Evolutionary conservation across 768 basidiomycete species (phyloP), one percentile per base, ranked within the genome.

Genomic region (Fomitopsis pulvina): DNA sequence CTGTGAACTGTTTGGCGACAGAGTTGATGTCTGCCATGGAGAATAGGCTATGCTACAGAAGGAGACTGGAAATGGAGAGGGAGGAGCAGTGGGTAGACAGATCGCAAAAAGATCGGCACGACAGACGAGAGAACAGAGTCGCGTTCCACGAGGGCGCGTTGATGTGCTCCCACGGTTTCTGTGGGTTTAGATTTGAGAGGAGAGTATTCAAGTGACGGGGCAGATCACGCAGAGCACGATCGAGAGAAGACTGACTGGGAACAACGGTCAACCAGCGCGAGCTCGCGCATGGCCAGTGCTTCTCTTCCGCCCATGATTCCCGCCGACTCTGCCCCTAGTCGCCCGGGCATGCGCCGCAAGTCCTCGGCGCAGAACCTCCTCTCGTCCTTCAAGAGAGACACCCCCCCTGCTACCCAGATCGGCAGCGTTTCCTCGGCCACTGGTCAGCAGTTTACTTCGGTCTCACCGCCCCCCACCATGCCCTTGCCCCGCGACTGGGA

Each of bases 301-400:
- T 32, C 56, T 43, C 51, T 57, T 52, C 54, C 52, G 52, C 53
- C 54, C 52, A 61, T 63, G 60, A 46, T 54, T 50, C 57, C 61
- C 47, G 50, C 49, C 67, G 57, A 56, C 38, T 39, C 41, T 51
- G 47, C 37, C 40, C 46, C 41, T 4, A 16, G 53, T 24, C 25
- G 49, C 26, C 50, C 64, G 1, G 57, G 71, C 6, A 84, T 92
- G 77, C 83, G 88, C 57, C 80, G 89, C 56, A 92, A 92, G 71
- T 87, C 87, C 18, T 89, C 87, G 10, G 88, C 84, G 10, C 88
- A 86, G 70, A 88, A 91, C 66, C 74, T 92, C 41, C 76, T 92
- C 28, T 79, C 81, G 7, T 82, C 83, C 38, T 89, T 89, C 77
- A 90, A 82, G 57, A 47, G 62, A 24, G 45, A 53, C n/a, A 54